Evolutionary conservation across 805 yeast genomes (phyloP).

Genomic region (Metschnikowia chrysomelidarum): DNA sequence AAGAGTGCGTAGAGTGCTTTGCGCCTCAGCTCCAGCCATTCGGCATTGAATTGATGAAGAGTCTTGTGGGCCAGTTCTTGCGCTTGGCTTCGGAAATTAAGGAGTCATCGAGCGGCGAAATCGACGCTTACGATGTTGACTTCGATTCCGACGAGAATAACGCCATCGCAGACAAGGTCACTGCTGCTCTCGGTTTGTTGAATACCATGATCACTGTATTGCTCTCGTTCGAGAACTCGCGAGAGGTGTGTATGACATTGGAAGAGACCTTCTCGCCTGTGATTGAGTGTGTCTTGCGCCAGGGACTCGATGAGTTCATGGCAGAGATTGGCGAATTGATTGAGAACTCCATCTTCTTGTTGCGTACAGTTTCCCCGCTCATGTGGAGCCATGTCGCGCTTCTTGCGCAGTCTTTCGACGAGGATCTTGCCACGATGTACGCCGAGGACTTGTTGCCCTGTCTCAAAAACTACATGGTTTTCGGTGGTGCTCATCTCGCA

Average conservation of each 20-base stretch:
- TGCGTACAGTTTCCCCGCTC: slow-evolving; percentile 47
- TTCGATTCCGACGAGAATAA: slow-evolving; percentile 26
- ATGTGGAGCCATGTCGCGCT: slow-evolving; percentile 73
- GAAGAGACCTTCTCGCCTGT: slow-evolving; percentile 71
- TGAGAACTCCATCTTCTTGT: slow-evolving; percentile 45
- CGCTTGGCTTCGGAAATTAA: slow-evolving; percentile 40
- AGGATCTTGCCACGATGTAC: slow-evolving; percentile 58
- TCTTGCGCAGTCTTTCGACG: slow-evolving; percentile 32
- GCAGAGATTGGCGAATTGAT: slow-evolving; percentile 73
- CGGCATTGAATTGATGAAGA: slow-evolving; percentile 28
- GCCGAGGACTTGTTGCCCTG: slow-evolving; percentile 75
- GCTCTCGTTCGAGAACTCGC: slow-evolving; percentile 78
- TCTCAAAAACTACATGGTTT: slow-evolving; percentile 69
- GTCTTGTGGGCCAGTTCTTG: slow-evolving; percentile 27
- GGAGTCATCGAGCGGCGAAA: slow-evolving; percentile 45
- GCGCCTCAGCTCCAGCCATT: slow-evolving; percentile 67
- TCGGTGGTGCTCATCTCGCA: slow-evolving; percentile 40
- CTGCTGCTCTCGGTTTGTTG: slow-evolving; percentile 79
- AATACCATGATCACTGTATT: slow-evolving; percentile 81
- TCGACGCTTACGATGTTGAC: too few relatives aligned
- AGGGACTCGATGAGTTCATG: slow-evolving; percentile 69
- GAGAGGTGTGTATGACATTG: slow-evolving; percentile 58
- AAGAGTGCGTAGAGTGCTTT: slow-evolving; percentile 88
- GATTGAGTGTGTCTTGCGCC: slow-evolving; percentile 61
- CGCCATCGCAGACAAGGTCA: slow-evolving; percentile 61